These are phyloP conservation scores for Citrus sinensis DNA, from an alignment of 345 rosid species.

Conservation along the genomic window DVS_A1.0 CM039163.1:45368001-45368500, in stretches of 20 bases:
- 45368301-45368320: background rate
- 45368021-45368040: conserved; percentile 96
- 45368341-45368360: background rate
- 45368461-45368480: conserved; percentile 96
- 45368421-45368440: conserved; percentile 37
- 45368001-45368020: conserved; percentile 91
- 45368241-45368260: conserved; percentile 34
- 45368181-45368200: conserved; percentile 84
- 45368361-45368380: background rate
- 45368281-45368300: conserved; percentile 2
- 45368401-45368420: background rate
- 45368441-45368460: conserved; percentile 78
- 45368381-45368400: conserved; percentile 4
- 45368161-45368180: conserved; percentile 99
- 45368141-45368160: conserved; percentile 45
- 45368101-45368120: conserved; percentile 15
- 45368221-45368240: conserved; percentile 92
- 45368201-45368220: conserved; percentile 79
- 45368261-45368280: conserved; percentile 5
- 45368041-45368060: conserved; percentile 91
- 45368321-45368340: background rate
- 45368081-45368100: conserved; percentile 85
- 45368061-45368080: conserved; percentile 91
- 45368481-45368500: conserved; percentile 85
- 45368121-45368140: conserved; percentile 5